phyloP scores from a whole-genome alignment of 176 grass and related monocot species.

The Phoenix dactylifera region DNA sequence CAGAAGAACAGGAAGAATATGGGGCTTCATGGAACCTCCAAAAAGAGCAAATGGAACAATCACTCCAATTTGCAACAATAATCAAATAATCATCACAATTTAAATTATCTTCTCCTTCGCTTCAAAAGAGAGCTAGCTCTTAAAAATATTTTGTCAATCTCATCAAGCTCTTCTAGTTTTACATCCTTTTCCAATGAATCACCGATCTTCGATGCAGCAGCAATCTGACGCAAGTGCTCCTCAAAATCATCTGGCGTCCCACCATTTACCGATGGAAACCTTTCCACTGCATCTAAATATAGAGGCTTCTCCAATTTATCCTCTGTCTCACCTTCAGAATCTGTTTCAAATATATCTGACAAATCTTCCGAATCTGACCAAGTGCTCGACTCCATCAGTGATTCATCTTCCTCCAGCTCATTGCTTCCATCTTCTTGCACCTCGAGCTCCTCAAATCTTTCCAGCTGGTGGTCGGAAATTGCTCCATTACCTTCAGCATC shows the following conservation, averaged over 20 bases:
- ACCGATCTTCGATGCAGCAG: conserved; percentile 44
- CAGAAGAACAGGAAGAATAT: no score
- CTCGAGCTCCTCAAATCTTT: conserved; percentile 30
- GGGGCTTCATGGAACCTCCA: no score
- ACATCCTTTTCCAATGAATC: conserved; percentile 60
- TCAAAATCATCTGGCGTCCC: conserved; percentile 61
- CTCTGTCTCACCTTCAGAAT: conserved; percentile 53
- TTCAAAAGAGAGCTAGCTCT: conserved; percentile 90
- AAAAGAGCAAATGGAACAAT: no score
- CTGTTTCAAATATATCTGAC: conserved; percentile 84
- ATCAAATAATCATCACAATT: not conserved
- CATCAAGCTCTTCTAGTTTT: conserved; percentile 71
- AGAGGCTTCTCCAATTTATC: conserved; percentile 51
- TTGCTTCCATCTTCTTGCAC: conserved; percentile 25
- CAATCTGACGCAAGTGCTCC: conserved; percentile 78
- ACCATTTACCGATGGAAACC: conserved; percentile 42
- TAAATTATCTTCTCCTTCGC: conserved; percentile 36
- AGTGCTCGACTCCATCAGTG: conserved; percentile 36
- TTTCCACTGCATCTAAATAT: no score
- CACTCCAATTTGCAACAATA: not conserved
- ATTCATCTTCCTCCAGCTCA: conserved; percentile 34
- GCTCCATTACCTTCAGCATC: conserved; percentile 17
- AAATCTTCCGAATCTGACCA: conserved; percentile 76
- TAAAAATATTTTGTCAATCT: conserved; percentile 91
- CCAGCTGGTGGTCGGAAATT: conserved; percentile 20